A percentile compares a stretch with the other conserved stretches of the same genome.
Evolutionary conservation across 768 basidiomycete species (phyloP).

Genomic region (Russula vinacea): DNA sequence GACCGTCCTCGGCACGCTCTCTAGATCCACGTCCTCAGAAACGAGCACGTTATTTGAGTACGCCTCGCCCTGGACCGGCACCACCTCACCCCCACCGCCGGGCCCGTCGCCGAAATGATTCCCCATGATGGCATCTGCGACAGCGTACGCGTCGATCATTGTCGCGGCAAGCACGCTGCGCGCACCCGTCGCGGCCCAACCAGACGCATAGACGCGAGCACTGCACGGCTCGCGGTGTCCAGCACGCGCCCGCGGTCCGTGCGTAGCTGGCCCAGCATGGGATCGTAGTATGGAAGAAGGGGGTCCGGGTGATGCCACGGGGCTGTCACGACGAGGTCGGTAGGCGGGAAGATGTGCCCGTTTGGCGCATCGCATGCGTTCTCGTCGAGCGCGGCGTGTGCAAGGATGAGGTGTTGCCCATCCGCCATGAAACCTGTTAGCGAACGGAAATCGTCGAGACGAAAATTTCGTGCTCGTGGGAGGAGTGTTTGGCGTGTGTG

Average conservation of each 20-base stretch:
- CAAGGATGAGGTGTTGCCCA: constrained; percentile 46
- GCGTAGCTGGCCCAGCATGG: constrained; percentile 53
- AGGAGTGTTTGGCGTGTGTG: constrained; percentile 33
- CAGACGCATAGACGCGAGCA: constrained; percentile 81
- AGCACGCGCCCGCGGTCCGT: constrained; percentile 47
- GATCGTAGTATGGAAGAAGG: constrained; percentile 55
- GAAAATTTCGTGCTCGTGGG: constrained; percentile 58
- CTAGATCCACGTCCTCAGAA: constrained; percentile 39
- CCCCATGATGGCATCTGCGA: constrained; percentile 64
- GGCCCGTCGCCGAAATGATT: constrained; percentile 44
- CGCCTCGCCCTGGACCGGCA: no score
- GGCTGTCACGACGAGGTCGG: constrained; percentile 38
- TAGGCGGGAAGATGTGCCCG: not conserved
- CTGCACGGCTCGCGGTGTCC: constrained; percentile 35
- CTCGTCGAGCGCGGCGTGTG: constrained; percentile 62
- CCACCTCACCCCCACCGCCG: not conserved
- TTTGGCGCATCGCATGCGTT: not conserved
- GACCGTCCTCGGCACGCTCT: constrained; percentile 50
- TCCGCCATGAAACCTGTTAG: constrained; percentile 47
- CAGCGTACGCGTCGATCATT: constrained; percentile 86
- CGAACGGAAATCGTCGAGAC: constrained; percentile 82
- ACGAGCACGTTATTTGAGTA: constrained; percentile 29
- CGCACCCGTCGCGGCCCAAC: constrained; percentile 92
- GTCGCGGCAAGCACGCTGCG: constrained; percentile 88
- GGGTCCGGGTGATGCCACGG: constrained; percentile 87